These are phyloP conservation scores for Bipolaris cookei DNA, from an alignment of 2,329 filamentous ascomycete genomes.

Conservation along the genomic window DNA sequence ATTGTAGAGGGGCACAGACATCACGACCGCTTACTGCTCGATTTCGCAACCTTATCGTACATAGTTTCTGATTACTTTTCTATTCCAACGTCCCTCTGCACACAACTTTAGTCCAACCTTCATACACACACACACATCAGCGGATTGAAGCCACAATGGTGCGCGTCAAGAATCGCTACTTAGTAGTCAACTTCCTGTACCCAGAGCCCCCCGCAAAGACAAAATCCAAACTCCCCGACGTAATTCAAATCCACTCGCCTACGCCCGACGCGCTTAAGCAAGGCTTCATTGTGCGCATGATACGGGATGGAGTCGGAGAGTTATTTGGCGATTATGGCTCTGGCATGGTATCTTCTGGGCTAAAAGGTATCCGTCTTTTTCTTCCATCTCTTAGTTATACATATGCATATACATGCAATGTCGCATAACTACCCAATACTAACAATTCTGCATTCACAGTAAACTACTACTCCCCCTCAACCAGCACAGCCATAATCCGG, in stretches of 20 bases:
- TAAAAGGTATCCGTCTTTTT: constrained; percentile 64
- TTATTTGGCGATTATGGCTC: constrained; percentile 80
- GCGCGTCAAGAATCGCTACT: constrained; percentile 92
- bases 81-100: neutral
- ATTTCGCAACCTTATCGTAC: too few relatives aligned
- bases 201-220: constrained; percentile 60
- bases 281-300: constrained; percentile 68
- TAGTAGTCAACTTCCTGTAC: constrained; percentile 93
- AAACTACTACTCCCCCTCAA: constrained; percentile 91
- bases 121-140: neutral
- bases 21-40: neutral
- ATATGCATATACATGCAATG: neutral
- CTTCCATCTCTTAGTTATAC: neutral
- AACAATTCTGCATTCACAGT: constrained; percentile 59
- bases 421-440: neutral
- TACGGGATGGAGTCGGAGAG: constrained; percentile 54
- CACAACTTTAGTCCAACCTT: neutral
- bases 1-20: neutral
- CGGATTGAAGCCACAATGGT: constrained; percentile 69
- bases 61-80: neutral
- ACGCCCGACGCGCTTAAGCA: constrained; percentile 74
- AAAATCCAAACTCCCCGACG: constrained; percentile 57
- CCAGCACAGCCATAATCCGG: constrained; percentile 89
- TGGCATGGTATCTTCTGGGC: constrained; percentile 71
- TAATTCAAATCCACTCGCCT: constrained; percentile 78